These are phyloP conservation scores for Phlyctochytrium bullatum DNA, from an alignment of 192 early-diverging fungal genomes.

Conservation along the genomic window DNA sequence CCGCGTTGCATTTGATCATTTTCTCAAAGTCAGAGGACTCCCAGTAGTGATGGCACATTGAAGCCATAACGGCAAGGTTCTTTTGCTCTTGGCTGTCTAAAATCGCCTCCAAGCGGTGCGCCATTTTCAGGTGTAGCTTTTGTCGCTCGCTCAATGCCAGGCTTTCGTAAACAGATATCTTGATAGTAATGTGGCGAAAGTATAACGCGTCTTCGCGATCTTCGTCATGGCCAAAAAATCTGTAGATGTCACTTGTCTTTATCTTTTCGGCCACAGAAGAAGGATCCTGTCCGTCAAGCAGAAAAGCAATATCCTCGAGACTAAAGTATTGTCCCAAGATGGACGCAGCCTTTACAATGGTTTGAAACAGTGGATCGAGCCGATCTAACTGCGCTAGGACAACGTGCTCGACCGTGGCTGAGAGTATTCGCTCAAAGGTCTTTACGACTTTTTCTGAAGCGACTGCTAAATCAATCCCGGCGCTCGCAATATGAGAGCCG, in stretches of 20 bases:
- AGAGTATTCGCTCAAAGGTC: no score
- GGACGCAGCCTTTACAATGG: not conserved
- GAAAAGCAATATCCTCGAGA: not conserved
- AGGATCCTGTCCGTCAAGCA: not conserved
- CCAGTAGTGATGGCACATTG: no score
- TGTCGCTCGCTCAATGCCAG: not conserved
- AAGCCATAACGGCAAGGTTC: no score
- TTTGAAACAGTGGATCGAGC: not conserved
- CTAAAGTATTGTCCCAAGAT: not conserved
- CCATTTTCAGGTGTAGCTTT: not conserved
- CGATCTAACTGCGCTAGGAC: not conserved
- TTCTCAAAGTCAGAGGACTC: no score
- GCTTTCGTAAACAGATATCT: not conserved
- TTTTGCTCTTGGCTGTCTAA: no score
- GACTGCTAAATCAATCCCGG: no score
- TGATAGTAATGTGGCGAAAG: not conserved
- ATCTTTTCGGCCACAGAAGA: not conserved
- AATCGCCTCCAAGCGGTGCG: no score
- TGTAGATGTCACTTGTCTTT: not conserved
- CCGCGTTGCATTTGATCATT: no score
- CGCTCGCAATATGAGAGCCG: no score
- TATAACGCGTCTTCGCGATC: not conserved
- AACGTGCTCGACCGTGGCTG: not conserved
- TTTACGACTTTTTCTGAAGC: no score
- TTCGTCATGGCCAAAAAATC: not conserved